Base-by-base conservation (phyloP, 2,329 filamentous ascomycete species). In the Claviceps spartinae region DNA sequence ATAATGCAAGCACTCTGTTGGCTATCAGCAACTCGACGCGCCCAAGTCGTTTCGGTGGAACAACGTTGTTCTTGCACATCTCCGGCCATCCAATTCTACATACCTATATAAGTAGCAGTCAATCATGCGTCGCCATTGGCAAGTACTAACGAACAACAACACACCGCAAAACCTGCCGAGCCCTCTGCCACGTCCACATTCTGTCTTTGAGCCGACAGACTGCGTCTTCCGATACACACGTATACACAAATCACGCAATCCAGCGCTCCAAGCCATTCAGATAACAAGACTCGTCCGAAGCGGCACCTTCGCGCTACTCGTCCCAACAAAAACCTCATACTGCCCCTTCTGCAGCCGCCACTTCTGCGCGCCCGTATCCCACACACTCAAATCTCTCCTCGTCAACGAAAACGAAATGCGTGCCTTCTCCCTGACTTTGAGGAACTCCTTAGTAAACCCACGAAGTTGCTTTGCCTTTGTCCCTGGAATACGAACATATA, bases 371-470 rank as follows among this genome's bases (percentile, higher is more conserved):
- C 63, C 66, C 5, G 76, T 72, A 61, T 85, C 79, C 83, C 83
- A 86, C 36, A 79, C 70, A 64, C 81, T 85, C 47, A 86, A 60
- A 59, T 86, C 83, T 54, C 81, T 74, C 46, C 83, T 71, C 18
- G 73, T 83, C 42, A 86, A 61, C 36, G 69, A 62, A 53, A 86
- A 77, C 0, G 58, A 64, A 0, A 82, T 66, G 0, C 66, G 71
- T 11, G 67, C 64, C n/a, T 65, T 70, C 54, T 72, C 62, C 0
- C 72, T 72, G 0, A 70, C 67, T 14, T 70, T 65, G 43, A 85
- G 56, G 13, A 67, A 68, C 0, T 74, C 68, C 68, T 86, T 86
- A 51, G 78, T 77, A 43, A 86, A 86, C 5, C 83, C 82, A 8
- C 82, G 71, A 16, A 86, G 69, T 62, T 85, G 81, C 42, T 73